Base-by-base conservation (phyloP, 2,329 filamentous ascomycete species). In the Aspergillus chevalieri region DNA sequence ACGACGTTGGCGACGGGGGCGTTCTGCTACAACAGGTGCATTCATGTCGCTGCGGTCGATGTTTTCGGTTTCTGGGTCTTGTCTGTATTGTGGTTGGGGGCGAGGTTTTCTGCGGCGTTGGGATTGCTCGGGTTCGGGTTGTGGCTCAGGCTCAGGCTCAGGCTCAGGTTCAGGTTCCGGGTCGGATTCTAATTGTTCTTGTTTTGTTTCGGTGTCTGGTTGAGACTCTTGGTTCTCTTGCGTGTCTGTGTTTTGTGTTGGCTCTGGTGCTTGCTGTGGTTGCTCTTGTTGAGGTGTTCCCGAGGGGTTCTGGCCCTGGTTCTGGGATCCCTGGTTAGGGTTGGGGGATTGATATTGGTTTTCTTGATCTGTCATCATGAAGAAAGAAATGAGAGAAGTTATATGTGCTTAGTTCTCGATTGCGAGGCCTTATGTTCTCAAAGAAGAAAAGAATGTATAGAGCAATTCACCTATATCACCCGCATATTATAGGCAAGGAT, bases 41-140 rank as follows among this genome's bases (percentile, higher is more conserved):
- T 77, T 79, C 49, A 78, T 74, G 54, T 81, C 77, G 59, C 74
- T 77, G 58, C 78, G 75, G 5, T 76, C 68, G 53, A 79, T 69
- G 43, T 75, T 78, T 59, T 83, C 80, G 26, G 73, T 73, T 58
- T 81, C 80, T 55, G 63, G 66, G 49, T 67, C 64, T 56, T 65
- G 62, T 41, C 55, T 56, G 50, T 49, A 51, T 4, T 50, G 56
- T 30, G 26, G 26, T 6, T 44, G 38, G n/a, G 53, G 58, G 14
- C 53, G 56, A 7, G 54, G 55, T 30, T 52, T 54, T 47, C 60
- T 54, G 48, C 59, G 56, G 55, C 57, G 57, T 42, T 72, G 67
- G 56, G 66, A 64, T 44, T 26, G 43, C 33, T 44, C 21, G 53
- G 66, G 71, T 59, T 70, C 64, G 51, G 70, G 70, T 49, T 61